Evolutionary conservation across 2,329 filamentous ascomycete genomes (phyloP).

Genomic region (Didymella lethalis): DNA sequence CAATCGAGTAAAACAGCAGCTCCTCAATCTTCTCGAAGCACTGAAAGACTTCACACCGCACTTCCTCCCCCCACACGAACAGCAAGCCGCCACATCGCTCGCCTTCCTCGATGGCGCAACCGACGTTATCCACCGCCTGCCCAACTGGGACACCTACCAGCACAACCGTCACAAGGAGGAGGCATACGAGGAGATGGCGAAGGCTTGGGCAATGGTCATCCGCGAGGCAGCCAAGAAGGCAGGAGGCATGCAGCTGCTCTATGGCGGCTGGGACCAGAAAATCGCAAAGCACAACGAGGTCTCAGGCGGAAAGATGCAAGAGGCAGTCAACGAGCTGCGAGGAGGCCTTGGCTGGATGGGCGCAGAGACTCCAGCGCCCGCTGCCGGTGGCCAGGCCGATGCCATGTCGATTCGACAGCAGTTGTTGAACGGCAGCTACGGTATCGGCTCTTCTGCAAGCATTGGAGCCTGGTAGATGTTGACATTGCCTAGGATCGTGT

Average conservation of each 20-base stretch:
- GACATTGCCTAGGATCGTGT: neutral
- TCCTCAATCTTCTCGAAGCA: constrained; percentile 83
- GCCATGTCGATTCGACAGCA: constrained; percentile 54
- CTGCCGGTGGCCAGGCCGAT: constrained; percentile 36
- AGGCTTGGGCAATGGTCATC: constrained; percentile 91
- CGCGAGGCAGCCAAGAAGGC: constrained; percentile 90
- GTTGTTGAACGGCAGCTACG: constrained; percentile 65
- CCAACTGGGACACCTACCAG: constrained; percentile 87
- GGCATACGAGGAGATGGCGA: constrained; percentile 94
- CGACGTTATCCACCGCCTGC: constrained; percentile 85
- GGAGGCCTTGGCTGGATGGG: constrained; percentile 81
- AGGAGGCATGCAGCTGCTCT: constrained; percentile 84
- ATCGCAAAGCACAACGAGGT: constrained; percentile 86
- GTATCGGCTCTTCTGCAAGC: constrained; percentile 61
- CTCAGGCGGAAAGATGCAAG: constrained; percentile 80
- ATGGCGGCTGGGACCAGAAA: constrained; percentile 90
- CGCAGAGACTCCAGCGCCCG: constrained; percentile 42
- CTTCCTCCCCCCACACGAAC: constrained; percentile 90
- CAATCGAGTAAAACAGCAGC: constrained; percentile 84
- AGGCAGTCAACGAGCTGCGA: constrained; percentile 79
- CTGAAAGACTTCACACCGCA: constrained; percentile 94
- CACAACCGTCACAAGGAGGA: constrained; percentile 94
- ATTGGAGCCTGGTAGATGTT: constrained; percentile 62
- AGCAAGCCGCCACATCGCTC: constrained; percentile 81
- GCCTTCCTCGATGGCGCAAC: constrained; percentile 90